Base-by-base conservation (phyloP, 2,329 filamentous ascomycete species). In the Mollisia scopiformis region DNA sequence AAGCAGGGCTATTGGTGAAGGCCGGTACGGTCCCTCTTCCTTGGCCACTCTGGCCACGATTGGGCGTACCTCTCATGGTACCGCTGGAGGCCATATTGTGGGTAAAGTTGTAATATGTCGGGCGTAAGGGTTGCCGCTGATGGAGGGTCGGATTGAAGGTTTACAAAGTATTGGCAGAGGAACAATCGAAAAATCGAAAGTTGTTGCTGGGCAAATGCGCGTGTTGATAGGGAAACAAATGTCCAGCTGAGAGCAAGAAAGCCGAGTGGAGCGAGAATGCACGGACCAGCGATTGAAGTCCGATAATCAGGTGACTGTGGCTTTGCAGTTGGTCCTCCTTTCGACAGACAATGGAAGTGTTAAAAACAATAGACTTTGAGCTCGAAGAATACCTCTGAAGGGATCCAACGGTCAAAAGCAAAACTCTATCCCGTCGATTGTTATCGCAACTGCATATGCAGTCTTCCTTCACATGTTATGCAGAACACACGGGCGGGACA, bases 21-120 rank as follows among this genome's bases (percentile, higher is more conserved):
- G 66, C 62, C 23, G 85, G 84, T 63, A 85, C 78, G 68, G 77
- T 78, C 67, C 83, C 85, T 70, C 88, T 83, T 68, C 78, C 76
- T 77, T 89, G 43, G 67, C 88, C 83, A 68, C 78, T 76, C 77
- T 89, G 43, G 67, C 77, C 79, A 65, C 85, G 83, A 74, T 74
- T 89, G 69, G 89, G 89, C 64, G 88, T 91, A 69, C 88, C 87
- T 80, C 89, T 84, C 77, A 88, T 81, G 61, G 88, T 91, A 70
- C 71, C 70, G 33, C 46, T 66, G 56, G 71, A 72, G 39, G 72
- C 69, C 73, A 74, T 73, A 58, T 43, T 62, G 57, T 47, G 6
- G 13, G 43, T 23, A 47, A 47, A 23, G 21, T 28, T 16, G 3
- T 47, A 27, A 27, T 47, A 5, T 21, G 23, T 47, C 11, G 13